A percentile compares a stretch with the other conserved stretches of the same genome.
These are phyloP conservation scores for Leccinum variicolor DNA, from an alignment of 768 basidiomycete genomes.

Conservation along the genomic window DNA sequence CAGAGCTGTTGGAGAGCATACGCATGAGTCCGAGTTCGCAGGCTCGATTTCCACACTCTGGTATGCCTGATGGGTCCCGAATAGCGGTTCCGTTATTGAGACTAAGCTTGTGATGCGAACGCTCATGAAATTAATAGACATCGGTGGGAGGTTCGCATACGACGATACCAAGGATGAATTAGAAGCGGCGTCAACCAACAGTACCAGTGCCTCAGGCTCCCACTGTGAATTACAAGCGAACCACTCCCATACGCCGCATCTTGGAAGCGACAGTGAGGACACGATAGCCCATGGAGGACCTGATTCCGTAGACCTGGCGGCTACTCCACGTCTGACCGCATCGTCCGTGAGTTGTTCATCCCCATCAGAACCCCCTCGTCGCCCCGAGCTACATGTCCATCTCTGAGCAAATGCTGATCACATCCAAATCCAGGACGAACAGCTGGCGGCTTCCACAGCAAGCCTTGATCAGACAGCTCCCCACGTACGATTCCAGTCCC, in stretches of 20 bases:
- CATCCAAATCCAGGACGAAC: conserved; percentile 13
- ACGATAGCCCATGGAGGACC: background rate
- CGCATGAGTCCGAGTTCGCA: conserved; percentile 11
- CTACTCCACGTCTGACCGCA: background rate
- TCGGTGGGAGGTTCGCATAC: background rate
- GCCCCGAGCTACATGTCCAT: background rate
- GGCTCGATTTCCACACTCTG: conserved; percentile 4
- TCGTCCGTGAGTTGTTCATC: background rate
- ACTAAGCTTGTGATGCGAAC: background rate
- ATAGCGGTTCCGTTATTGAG: background rate
- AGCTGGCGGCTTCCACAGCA: background rate
- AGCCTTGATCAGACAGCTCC: conserved; percentile 12
- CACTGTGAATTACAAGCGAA: conserved; percentile 1
- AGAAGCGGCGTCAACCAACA: background rate
- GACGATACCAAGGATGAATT: conserved; percentile 11
- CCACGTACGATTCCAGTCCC: conserved; percentile 65
- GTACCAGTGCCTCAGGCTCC: background rate
- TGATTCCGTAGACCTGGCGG: background rate
- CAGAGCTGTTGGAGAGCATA: background rate
- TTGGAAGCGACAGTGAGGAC: conserved; percentile 17
- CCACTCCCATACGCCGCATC: background rate
- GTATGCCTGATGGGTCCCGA: conserved; percentile 4
- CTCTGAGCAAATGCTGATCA: conserved; percentile 1
- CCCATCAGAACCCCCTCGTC: background rate
- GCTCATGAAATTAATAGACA: conserved; percentile 13